Base-by-base conservation (phyloP, 108 stramenopile genomes). In the Bacterosira constricta region DNA sequence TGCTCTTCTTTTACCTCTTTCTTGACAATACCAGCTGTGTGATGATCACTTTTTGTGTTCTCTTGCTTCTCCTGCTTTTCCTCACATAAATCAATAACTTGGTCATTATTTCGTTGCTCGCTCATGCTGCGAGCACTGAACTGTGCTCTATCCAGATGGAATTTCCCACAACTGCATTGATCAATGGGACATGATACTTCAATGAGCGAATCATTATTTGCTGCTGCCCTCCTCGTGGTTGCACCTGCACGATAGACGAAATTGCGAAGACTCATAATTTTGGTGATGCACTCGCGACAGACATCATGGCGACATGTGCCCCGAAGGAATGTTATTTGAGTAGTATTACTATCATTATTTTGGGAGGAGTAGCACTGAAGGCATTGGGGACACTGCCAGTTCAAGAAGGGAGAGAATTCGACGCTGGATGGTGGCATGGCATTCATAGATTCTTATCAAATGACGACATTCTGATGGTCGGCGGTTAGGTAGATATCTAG, bases 331-430 rank as follows among this genome's bases (percentile, higher is more conserved):
- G 30, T 23, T 4, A 50, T 52, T 29, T 6, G 26, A 13, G 42
- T 4, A 13, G 42, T 17, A 13, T 6, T 17, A 13, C 17, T 17
- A 17, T 44, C 42, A 1, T 44, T 17, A 6, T 44, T 9, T 52
- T 13, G 25, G 4, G 51, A 13, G 29, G 26, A 2, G 5, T 52
- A 52, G 7, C 27, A 52, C 5, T 29, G 27, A 3, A 29, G 51
- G 51, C 51, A 52, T 6, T 52, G 25, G 51, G 51, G 51, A 29
- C 51, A 52, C 23, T 29, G 51, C 51, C 51, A 52, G 51, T 1
- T 29, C 1, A 11, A 52, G 27, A 52, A 52, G 51, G 26, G 51
- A 52, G 7, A 29, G 51, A 52, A 52, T 50, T n/a, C 46, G n/a
- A n/a, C n/a, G n/a, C n/a, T n/a, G n/a, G n/a, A n/a, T n/a, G n/a